Evolutionary conservation across 177 flowering plant species (phyloP).

Genomic region (Vitis hybrid): DNA sequence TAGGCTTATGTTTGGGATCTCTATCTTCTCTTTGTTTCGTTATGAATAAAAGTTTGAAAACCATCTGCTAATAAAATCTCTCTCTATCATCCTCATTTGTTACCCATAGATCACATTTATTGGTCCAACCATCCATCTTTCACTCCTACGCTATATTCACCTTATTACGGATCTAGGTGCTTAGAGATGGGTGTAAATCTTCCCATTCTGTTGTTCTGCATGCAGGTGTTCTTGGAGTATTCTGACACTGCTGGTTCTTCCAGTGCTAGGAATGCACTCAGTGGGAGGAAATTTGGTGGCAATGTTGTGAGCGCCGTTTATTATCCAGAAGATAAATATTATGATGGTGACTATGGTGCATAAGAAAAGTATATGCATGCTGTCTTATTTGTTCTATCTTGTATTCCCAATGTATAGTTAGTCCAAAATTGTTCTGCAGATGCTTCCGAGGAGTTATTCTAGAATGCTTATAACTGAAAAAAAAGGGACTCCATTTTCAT

Average conservation of each 20-base stretch:
- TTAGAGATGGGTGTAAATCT: background rate
- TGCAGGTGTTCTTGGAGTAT: slow-evolving; percentile 84
- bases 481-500: background rate
- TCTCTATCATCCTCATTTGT: too few relatives aligned
- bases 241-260: slow-evolving; percentile 44
- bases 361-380: background rate
- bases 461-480: background rate
- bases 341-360: slow-evolving; percentile 39
- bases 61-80: too few relatives aligned
- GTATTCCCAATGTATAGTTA: background rate
- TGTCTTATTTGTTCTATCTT: background rate
- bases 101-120: too few relatives aligned
- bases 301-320: slow-evolving; percentile 55
- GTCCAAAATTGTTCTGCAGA: background rate
- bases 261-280: slow-evolving; percentile 53
- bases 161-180: background rate
- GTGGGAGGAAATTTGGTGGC: slow-evolving; percentile 82
- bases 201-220: background rate
- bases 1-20: background rate
- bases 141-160: background rate
- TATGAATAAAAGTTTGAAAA: too few relatives aligned
- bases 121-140: background rate
- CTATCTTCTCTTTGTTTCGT: background rate
- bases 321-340: slow-evolving; percentile 68
- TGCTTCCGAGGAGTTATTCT: background rate